phyloP scores from a whole-genome alignment of 495 filamentous ascomycete genomes.

The Xylaria acuta region DNA sequence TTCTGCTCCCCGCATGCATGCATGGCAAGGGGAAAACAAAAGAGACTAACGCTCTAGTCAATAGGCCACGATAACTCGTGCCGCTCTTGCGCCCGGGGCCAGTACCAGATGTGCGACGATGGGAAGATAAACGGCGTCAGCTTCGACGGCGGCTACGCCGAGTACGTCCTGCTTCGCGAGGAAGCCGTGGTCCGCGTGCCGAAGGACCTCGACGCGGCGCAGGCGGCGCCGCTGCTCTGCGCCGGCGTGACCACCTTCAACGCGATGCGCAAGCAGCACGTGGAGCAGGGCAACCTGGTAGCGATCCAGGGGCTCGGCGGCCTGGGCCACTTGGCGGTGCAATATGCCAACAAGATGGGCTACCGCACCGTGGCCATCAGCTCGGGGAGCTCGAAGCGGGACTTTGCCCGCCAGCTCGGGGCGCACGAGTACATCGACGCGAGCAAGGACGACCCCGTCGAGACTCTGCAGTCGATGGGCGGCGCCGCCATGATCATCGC shows the following conservation, averaged over 20 bases:
- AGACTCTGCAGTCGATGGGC: slow-evolving; percentile 61
- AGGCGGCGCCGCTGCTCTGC: slow-evolving; percentile 72
- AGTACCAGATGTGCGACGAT: slow-evolving; percentile 63
- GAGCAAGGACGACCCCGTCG: slow-evolving; percentile 57
- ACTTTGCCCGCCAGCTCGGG: slow-evolving; percentile 66
- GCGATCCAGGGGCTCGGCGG: slow-evolving; percentile 71
- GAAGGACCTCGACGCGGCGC: slow-evolving; percentile 59
- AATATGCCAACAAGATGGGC: slow-evolving; percentile 70
- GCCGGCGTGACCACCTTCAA: slow-evolving; percentile 79
- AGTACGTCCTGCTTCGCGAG: slow-evolving; percentile 67
- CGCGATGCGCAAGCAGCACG: slow-evolving; percentile 65
- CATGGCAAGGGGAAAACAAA: background rate
- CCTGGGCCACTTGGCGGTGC: slow-evolving; percentile 70
- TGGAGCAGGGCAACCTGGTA: slow-evolving; percentile 63
- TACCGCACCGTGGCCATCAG: slow-evolving; percentile 70
- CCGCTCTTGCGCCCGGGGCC: slow-evolving; percentile 53
- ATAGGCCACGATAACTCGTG: slow-evolving; percentile 54
- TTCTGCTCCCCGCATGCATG: no score
- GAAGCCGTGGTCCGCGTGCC: slow-evolving; percentile 71
- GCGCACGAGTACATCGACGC: slow-evolving; percentile 72
- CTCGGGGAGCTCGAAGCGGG: slow-evolving; percentile 61
- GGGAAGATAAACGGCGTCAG: slow-evolving; percentile 59
- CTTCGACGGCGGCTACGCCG: slow-evolving; percentile 63
- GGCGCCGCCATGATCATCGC: slow-evolving; percentile 67
- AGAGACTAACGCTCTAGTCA: slow-evolving; percentile 14